phyloP scores from a whole-genome alignment of 441 rosid genomes.

The Raphanus hybrid region DNA sequence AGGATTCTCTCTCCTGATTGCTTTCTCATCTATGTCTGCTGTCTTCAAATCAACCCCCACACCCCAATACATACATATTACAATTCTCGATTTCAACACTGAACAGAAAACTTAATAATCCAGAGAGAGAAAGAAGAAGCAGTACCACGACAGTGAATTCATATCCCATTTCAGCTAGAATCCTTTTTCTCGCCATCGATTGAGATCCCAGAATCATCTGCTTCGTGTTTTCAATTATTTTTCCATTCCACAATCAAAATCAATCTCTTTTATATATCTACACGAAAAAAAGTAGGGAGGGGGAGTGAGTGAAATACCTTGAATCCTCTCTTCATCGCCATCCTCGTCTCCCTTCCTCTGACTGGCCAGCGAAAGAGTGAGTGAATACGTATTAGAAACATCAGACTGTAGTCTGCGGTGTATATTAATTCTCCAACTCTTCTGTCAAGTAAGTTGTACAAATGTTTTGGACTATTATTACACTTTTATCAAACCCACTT shows the following conservation, averaged over 20 bases:
- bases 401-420: no score
- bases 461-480: not conserved
- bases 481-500: not conserved
- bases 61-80: not conserved
- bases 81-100: not conserved
- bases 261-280: not conserved
- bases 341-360: not conserved
- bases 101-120: not conserved
- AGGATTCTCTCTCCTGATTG: conserved; percentile 62
- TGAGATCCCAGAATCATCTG: conserved; percentile 63
- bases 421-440: not conserved
- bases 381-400: no score
- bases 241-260: not conserved
- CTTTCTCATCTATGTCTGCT: conserved; percentile 76
- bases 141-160: conserved; percentile 58
- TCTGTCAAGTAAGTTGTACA: not conserved
- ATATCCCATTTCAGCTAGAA: conserved; percentile 71
- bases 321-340: conserved; percentile 39
- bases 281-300: not conserved
- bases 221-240: conserved; percentile 38
- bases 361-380: not conserved
- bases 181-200: conserved; percentile 62
- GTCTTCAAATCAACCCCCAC: conserved; percentile 52
- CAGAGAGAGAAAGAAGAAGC: not conserved
- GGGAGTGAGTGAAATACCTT: conserved; percentile 20